phyloP scores from a whole-genome alignment of 306 rosid genomes.

The Pueraria montana region DNA sequence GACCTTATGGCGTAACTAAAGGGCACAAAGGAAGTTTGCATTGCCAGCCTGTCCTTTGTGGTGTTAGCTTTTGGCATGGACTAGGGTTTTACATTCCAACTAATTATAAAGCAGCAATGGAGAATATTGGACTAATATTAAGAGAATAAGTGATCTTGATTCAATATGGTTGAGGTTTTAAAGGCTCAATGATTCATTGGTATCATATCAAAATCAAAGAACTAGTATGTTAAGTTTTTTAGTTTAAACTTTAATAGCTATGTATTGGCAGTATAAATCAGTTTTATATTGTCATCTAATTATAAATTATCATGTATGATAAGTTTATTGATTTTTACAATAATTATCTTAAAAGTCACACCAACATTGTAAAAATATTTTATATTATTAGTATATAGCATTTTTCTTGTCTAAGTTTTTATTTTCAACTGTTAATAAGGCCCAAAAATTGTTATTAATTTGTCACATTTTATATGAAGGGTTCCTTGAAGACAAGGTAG shows the following conservation, averaged over 20 bases:
- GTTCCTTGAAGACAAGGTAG: not conserved
- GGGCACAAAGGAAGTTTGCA: not conserved
- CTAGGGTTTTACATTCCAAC: conserved; percentile 6
- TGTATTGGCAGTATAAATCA: too few species aligned
- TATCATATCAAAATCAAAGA: not conserved
- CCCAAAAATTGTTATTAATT: not conserved
- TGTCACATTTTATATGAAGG: not conserved
- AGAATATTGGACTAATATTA: not conserved
- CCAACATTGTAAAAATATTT: too few species aligned
- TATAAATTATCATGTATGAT: too few species aligned
- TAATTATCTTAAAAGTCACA: too few species aligned
- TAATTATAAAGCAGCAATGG: not conserved
- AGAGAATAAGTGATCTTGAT: not conserved
- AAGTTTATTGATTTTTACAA: too few species aligned
- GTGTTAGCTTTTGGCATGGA: conserved; percentile 26
- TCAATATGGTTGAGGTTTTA: not conserved
- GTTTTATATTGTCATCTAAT: too few species aligned
- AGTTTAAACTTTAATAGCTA: too few species aligned
- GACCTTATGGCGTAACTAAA: not conserved
- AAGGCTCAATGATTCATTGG: not conserved
- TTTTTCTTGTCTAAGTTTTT: too few species aligned
- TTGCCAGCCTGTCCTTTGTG: not conserved
- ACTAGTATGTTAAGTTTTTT: not conserved
- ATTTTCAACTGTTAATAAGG: conserved; percentile 1
- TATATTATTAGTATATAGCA: too few species aligned